phyloP scores from a whole-genome alignment of 2,329 filamentous ascomycete genomes.

The Fusarium stilboides region DNA sequence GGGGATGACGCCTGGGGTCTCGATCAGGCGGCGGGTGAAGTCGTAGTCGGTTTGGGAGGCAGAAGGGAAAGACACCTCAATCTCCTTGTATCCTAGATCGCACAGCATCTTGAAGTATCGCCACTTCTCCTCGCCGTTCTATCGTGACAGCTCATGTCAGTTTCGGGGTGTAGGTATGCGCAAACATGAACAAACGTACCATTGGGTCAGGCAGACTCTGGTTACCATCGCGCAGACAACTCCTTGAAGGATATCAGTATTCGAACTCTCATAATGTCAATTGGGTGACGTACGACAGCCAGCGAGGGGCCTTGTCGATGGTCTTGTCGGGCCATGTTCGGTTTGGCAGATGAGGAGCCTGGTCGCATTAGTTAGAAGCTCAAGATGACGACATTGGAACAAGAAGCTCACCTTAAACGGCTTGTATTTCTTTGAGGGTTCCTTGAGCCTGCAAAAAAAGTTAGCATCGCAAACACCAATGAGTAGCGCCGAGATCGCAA shows the following conservation, averaged over 20 bases:
- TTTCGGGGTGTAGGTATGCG: neutral
- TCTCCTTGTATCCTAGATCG: slow-evolving; percentile 96
- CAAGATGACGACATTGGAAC: slow-evolving; percentile 51
- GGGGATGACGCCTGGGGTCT: slow-evolving; percentile 57
- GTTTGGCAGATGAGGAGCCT: slow-evolving; percentile 70
- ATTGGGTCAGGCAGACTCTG: slow-evolving; percentile 94
- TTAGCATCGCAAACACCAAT: slow-evolving; percentile 4
- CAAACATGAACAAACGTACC: slow-evolving; percentile 65
- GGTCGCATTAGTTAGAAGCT: neutral
- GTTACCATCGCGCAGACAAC: slow-evolving; percentile 82
- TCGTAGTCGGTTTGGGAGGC: slow-evolving; percentile 97
- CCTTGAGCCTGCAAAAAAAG: slow-evolving; percentile 71
- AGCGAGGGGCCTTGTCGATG: slow-evolving; percentile 87
- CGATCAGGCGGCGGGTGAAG: slow-evolving; percentile 89
- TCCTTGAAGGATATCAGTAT: slow-evolving; percentile 14
- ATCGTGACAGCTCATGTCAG: slow-evolving; percentile 14
- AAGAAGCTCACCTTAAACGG: slow-evolving; percentile 61
- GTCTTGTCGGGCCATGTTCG: slow-evolving; percentile 88
- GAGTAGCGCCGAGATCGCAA: slow-evolving; percentile 22
- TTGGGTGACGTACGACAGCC: slow-evolving; percentile 68
- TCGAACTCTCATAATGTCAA: neutral
- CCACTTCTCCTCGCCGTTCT: slow-evolving; percentile 97
- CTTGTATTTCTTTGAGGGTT: slow-evolving; percentile 84
- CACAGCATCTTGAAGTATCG: slow-evolving; percentile 95
- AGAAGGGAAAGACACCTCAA: slow-evolving; percentile 95